Base-by-base conservation (phyloP, 805 yeast genomes). In the baker's yeast (Saccharomyces cerevisiae) region DNA sequence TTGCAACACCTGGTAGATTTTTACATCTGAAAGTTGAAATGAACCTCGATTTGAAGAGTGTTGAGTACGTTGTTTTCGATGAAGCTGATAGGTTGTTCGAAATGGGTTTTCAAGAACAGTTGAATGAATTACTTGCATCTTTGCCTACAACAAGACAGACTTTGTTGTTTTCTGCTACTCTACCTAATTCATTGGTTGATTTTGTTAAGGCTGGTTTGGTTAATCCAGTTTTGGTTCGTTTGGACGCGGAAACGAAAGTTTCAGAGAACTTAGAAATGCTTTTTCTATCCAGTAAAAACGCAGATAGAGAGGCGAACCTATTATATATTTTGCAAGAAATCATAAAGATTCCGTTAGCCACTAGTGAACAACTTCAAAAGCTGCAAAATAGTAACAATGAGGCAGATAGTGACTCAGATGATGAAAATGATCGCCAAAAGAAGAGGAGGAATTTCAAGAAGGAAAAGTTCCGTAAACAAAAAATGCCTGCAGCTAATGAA, bases 1-100 rank as follows among this genome's bases (percentile, higher is more conserved):
- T 94, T 55, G 98, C 98, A 22, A 94, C 99, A 0, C 99, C 99
- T 0, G 99, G 99, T 70, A 80, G 99, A 71, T 94, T 94, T 64
- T 72, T 92, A 72, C 99, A 94, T 79, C 79, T 94, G 67, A 89
- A 92, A 69, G 91, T 92, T 28, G 99, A 94, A 73, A 94, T 94
- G 99, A 81, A 81, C 57, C 75, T 94, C 53, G 96, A 89, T 65
- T 77, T 94, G 70, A 81, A 80, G 59, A 79, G 89, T 2, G 82
- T 94, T 17, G 96, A 94, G 68, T 92, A 87, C 65, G 86, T 91
- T 47, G 96, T 91, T 1, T 92, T 92, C 68, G 99, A 92, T 73
- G 99, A 92, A 75, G 98, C 98, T 36, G 99, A 92, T 76, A 80
- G 98, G 68, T 79, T 92, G 64, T 92, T 92, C 65, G 99, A 92